Evolutionary conservation across 177 flowering plant species (phyloP).

Genomic region (Tripterygium wilfordii): DNA sequence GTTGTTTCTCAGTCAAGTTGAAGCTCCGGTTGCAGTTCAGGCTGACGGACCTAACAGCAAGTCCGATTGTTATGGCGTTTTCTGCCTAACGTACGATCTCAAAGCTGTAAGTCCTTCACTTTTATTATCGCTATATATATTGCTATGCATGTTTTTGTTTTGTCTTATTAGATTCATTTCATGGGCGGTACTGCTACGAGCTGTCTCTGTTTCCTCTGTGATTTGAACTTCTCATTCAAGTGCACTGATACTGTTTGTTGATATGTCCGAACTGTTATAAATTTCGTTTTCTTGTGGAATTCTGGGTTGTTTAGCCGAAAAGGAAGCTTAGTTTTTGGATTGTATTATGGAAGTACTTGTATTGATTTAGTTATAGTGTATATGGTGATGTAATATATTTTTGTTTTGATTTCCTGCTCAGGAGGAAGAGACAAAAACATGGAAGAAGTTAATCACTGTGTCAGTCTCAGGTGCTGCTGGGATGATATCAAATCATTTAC

Average conservation of each 20-base stretch:
- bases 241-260: not conserved
- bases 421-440: slow-evolving; percentile 91
- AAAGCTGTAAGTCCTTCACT: slow-evolving; percentile 48
- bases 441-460: slow-evolving; percentile 80
- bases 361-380: not conserved
- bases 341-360: too few species aligned
- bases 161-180: too few species aligned
- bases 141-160: too few species aligned
- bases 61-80: slow-evolving; percentile 78
- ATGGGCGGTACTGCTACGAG: too few species aligned
- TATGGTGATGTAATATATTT: not conserved
- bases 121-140: not conserved
- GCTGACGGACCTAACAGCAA: slow-evolving; percentile 24
- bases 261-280: too few species aligned
- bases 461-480: slow-evolving; percentile 99
- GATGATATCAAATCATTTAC: slow-evolving; percentile 94
- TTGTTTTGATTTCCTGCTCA: slow-evolving; percentile 14
- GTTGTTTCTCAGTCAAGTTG: slow-evolving; percentile 40
- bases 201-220: not conserved
- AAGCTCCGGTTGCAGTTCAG: slow-evolving; percentile 33
- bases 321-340: too few species aligned
- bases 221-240: not conserved
- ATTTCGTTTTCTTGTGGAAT: too few species aligned
- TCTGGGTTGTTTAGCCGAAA: too few species aligned
- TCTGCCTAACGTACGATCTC: slow-evolving; percentile 91